Evolutionary conservation across 2,329 filamentous ascomycete species (phyloP), one percentile per base, ranked within the genome.

Genomic region (Pseudogymnoascus sp.): DNA sequence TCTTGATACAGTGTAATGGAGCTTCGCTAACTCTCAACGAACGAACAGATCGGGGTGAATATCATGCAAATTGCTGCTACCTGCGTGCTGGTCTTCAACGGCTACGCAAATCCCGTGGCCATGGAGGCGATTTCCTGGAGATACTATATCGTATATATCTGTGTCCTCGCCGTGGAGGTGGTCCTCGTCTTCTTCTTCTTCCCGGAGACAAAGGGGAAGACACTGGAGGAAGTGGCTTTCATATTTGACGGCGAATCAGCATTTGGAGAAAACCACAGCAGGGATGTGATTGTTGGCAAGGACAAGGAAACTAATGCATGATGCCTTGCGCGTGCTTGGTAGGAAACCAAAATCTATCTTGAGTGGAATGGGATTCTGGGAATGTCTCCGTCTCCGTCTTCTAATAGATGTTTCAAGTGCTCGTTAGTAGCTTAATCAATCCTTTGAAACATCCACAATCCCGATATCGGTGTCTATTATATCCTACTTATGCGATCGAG

Each of bases 101-200:
- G 73, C 57, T 78, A 76, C 54, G 76, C 75, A 23, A 78, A 78
- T 64, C 75, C 77, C 0, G 72, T 78, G 6, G 77, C 74, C 0
- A 71, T 76, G 8, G 67, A 69, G 0, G 66, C 65, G 0, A 69
- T 77, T 23, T 65, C 66, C 7, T 76, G 74, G 75, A 74, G 71
- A 60, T 76, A 66, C 18, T 69, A 68, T 37, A 62, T 69, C 10
- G 62, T 69, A 1, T 69, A 63, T 18, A 47, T 68, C n/a, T 60
- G 54, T 11, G 59, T 69, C 8, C 37, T 67, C 11, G 39, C 66
- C 4, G n/a, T 62, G 14, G 57, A 64, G 5, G 54, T 37, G 23
- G 16, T 68, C 12, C 57, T 42, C n/a, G 60, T 62, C 8, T 69
- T 40, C 8, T 67, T 67, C 42, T 51, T 59, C 11, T 69, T 63